Evolutionary conservation across 345 rosid species (phyloP), one percentile per base, ranked within the genome.

Genomic region (Heritiera fomes): DNA sequence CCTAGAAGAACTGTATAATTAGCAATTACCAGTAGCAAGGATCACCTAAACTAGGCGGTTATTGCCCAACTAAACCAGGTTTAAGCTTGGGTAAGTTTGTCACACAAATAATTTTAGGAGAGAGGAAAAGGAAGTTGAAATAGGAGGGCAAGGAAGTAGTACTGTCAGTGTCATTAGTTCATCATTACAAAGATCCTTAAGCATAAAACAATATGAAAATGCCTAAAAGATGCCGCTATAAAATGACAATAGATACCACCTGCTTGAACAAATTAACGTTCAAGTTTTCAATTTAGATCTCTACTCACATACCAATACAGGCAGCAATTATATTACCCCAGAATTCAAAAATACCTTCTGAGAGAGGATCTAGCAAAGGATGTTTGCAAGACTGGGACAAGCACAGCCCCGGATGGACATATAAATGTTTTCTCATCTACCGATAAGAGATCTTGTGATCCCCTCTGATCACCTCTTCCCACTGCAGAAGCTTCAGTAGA

Each of bases 351-450:
- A 75, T 83, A 96, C 98, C 99, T 92, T 90, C 91, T 91, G 82
- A 94, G 80, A 73, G 98, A 94, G 85, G 94, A 89, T 80, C 92
- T 89, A 69, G 99, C 92, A 82, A 85, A 86, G 73, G 98, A 87
- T 76, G 98, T 84, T 75, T 90, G 97, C 86, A 94, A 81, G 77
- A 93, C 89, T 1, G 99, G 98, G 81, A 96, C 98, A 80, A 94
- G 89, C 82, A 96, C 91, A 74, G 98, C 97, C 84, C 92, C 98
- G 64, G 87, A 84, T 82, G 99, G 98, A 86, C 92, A 91, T 50
- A 96, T 87, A 84, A 94, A 91, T 78, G 90, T 90, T 81, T 87
- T 94, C 77, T 89, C 94, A 77, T 80, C 82, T 20, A 46, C 67
- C 41, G 91, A 83, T n/a, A 75, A 73, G 73, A 64, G 75, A 81